phyloP scores from a whole-genome alignment of 306 rosid species.

The Amphicarpaea edgeworthii region DNA sequence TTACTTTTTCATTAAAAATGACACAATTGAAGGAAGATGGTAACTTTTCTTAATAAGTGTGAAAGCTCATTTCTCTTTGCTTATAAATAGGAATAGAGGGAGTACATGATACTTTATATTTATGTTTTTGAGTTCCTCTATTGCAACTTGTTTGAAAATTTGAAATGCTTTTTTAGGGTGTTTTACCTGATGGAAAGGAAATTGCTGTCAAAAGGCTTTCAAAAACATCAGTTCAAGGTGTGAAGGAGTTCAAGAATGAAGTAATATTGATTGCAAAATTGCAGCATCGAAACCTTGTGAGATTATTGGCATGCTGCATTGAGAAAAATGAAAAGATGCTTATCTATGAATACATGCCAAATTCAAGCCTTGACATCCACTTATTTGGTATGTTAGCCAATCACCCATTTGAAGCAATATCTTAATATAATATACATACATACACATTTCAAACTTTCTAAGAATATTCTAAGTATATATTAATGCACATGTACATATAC shows the following conservation, averaged over 20 bases:
- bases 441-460: too few species aligned
- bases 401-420: background rate
- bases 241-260: constrained; percentile 52
- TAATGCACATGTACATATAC: too few species aligned
- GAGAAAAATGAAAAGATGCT: constrained; percentile 66
- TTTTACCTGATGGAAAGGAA: constrained; percentile 46
- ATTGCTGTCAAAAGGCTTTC: constrained; percentile 55
- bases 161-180: constrained; percentile 33
- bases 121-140: background rate
- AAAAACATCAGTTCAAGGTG: constrained; percentile 47
- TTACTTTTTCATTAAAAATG: too few species aligned
- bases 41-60: too few species aligned
- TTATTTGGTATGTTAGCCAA: constrained; percentile 55
- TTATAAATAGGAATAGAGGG: too few species aligned
- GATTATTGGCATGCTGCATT: constrained; percentile 60
- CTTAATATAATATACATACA: background rate
- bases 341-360: constrained; percentile 70
- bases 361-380: constrained; percentile 64
- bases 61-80: too few species aligned
- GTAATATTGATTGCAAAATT: constrained; percentile 64
- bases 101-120: background rate
- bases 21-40: too few species aligned
- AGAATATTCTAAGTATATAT: too few species aligned
- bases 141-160: background rate
- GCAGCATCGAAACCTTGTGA: constrained; percentile 59